These are phyloP conservation scores for Fusarium pininemorale DNA, from an alignment of 2,329 filamentous ascomycete genomes.

Conservation along the genomic window DNA sequence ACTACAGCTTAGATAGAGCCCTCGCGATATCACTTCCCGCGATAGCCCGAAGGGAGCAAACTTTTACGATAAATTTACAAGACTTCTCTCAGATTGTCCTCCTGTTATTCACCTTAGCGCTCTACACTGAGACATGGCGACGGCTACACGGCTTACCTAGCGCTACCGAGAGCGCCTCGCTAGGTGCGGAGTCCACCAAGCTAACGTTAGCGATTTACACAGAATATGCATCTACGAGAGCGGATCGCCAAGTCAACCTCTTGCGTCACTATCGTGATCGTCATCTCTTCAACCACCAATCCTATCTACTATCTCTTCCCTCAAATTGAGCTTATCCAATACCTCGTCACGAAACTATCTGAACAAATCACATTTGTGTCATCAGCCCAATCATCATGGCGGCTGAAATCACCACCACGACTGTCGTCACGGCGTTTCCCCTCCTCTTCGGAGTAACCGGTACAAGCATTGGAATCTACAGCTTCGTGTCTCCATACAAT, in stretches of 20 bases:
- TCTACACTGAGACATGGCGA: neutral
- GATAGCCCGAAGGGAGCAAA: neutral
- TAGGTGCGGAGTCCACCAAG: neutral
- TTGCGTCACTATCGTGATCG: constrained; percentile 10
- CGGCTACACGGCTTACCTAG: neutral
- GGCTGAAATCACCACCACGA: neutral
- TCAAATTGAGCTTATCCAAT: too few species aligned
- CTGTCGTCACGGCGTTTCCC: constrained; percentile 13
- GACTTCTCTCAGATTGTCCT: too few species aligned
- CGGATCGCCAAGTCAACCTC: neutral
- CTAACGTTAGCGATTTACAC: neutral
- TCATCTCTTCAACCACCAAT: neutral
- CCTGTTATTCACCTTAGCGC: neutral
- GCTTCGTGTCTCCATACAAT: constrained; percentile 23
- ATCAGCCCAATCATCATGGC: neutral
- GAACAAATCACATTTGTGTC: too few species aligned
- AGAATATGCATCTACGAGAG: constrained; percentile 19
- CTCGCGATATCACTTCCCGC: neutral
- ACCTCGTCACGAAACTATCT: too few species aligned
- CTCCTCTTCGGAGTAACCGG: constrained; percentile 16
- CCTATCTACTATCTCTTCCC: neutral
- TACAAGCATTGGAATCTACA: constrained; percentile 25
- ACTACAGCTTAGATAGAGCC: neutral
- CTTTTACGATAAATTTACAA: neutral
- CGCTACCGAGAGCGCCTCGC: neutral